Base-by-base conservation (phyloP, 202 grass and related monocot species). In the Elaeis oleifera region DNA sequence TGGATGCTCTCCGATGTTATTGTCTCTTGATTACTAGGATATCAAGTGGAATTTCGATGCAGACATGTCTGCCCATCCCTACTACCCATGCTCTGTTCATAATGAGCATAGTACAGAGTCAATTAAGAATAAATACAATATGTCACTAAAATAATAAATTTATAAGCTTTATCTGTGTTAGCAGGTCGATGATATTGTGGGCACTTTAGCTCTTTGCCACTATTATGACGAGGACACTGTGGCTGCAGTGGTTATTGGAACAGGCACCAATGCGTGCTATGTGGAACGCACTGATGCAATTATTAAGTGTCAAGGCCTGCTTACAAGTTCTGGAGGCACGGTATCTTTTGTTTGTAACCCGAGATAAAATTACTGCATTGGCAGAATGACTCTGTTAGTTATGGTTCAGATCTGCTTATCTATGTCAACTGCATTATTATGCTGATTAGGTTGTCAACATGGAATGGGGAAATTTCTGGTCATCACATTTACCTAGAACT, bases 391-490 rank as follows among this genome's bases (percentile, higher is more conserved):
- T 44, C 11, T 64, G 48, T 9, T 5, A 56, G 59, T 5, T 9
- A 1, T 49, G 11, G 55, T 51, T 15, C 49, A 53, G 51, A 63
- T 49, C 8, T 59, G 17, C 28, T 78, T 67, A 44, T 20, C 50
- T 64, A 24, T 48, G n/a, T 18, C 61, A 49, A 21, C 18, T 44
- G 18, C 60, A 18, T n/a, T 15, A 13, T 48, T 24, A 18, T 28
- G 58, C 9, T 22, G 18, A 57, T 22, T 18, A 90, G 87, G 76
- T 90, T 48, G 80, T 97, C 31, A 97, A 97, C 64, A 97, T 89
- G 53, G 92, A 97, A 68, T 97, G 88, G 92, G 92, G 92, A 0
- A 92, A 89, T 39, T 97, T 92, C 72, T 68, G 49, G 16, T 92
- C 88, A 2, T 17, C 84, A 1, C 79, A 81, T 56, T 83, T 97